Base-by-base conservation (phyloP, 805 yeast species). In the Saturnispora gosingensis region DNA sequence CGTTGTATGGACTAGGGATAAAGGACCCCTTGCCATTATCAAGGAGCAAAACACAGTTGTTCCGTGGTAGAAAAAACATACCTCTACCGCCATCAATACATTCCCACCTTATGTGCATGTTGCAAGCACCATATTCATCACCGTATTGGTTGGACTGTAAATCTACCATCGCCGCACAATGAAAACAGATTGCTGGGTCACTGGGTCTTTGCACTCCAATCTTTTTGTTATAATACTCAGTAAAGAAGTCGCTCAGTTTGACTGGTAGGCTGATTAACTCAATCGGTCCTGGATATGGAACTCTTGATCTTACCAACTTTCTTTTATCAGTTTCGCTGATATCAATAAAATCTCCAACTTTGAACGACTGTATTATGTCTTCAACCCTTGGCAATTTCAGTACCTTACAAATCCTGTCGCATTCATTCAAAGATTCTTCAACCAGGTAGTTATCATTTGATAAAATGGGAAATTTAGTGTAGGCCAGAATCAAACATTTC, bases 111-210 rank as follows among this genome's bases (percentile, higher is more conserved):
- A 69, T 72, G 64, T 91, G 98, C 45, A 78, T 73, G 16, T 83
- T 85, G 63, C 98, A 91, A 56, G 88, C 88, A 0, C 98, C 98
- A 18, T 70, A 66, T 4, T 67, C 65, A 43, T 73, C 75, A 0
- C 81, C 82, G 48, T 76, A 72, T 16, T 81, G 76, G 40, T 71
- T 65, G 54, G 70, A 79, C 60, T 90, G 97, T n/a, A 82, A 68
- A 55, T 82, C 81, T 22, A 87, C 73, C 7, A 82, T 72, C 10
- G 70, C 67, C 1, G 89, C 93, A 67, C 99, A 93, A 55, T 83
- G 83, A 50, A 91, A 67, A 61, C 99, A 91, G 9, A 91, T 71
- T 0, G 95, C 96, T 0, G 96, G 93, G 56, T 90, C 95, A 45
- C 73, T 74, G 30, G 71, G 73, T 59, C 63, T 51, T 4, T 53